These are phyloP conservation scores for Phytophthora quininea DNA, from an alignment of 352 stramenopile genomes.

Conservation along the genomic window DNA sequence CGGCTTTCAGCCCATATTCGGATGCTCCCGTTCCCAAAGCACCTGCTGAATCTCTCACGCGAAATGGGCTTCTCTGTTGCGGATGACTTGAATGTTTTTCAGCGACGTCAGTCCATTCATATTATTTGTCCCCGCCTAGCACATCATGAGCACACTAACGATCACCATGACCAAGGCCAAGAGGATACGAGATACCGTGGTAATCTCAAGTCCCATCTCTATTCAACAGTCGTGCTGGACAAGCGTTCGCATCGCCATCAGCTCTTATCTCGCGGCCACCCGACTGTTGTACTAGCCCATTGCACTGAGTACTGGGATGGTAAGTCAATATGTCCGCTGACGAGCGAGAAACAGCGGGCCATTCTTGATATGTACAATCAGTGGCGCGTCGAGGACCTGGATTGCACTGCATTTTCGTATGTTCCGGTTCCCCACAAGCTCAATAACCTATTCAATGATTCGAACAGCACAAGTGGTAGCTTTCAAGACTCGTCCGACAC, in stretches of 20 bases:
- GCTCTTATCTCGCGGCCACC: conserved; percentile 78
- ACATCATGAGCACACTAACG: conserved; percentile 83
- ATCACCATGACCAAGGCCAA: conserved; percentile 86
- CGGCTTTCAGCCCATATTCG: conserved; percentile 82
- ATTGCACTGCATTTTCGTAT: conserved; percentile 86
- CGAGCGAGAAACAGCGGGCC: conserved; percentile 71
- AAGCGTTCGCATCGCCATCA: conserved; percentile 83
- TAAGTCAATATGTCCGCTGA: conserved; percentile 87
- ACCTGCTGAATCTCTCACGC: conserved; percentile 77
- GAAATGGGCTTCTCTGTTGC: conserved; percentile 83
- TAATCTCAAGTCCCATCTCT: conserved; percentile 87
- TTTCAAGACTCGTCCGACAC: conserved; percentile 23
- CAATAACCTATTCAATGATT: conserved; percentile 54
- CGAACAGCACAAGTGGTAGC: conserved; percentile 18
- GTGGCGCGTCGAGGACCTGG: conserved; percentile 86
- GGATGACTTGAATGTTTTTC: conserved; percentile 70
- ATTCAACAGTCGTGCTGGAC: conserved; percentile 85
- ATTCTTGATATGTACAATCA: conserved; percentile 92
- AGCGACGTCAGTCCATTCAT: conserved; percentile 76
- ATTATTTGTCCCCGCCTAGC: conserved; percentile 84
- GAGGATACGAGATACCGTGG: conserved; percentile 85
- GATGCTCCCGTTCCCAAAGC: conserved; percentile 85
- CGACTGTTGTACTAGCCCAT: conserved; percentile 71
- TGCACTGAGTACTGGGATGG: conserved; percentile 90
- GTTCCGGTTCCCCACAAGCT: conserved; percentile 80